A percentile compares a stretch with the other conserved stretches of the same genome.
phyloP scores from a whole-genome alignment of 805 yeast species.

The Lipomyces starkeyi region DNA sequence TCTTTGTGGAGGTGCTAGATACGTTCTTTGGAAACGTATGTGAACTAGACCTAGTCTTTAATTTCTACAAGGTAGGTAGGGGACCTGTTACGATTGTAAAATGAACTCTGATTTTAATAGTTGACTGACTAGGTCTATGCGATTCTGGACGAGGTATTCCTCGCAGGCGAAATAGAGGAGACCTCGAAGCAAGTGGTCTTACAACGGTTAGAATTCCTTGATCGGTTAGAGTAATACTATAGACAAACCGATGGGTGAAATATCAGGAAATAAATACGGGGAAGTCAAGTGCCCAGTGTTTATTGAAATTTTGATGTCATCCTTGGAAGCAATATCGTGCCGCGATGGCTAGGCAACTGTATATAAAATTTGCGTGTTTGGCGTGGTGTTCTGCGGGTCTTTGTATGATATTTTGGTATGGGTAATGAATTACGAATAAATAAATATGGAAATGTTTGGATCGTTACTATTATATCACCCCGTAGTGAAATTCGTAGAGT shows the following conservation, averaged over 20 bases:
- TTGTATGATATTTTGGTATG: not conserved
- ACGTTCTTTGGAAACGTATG: constrained; percentile 88
- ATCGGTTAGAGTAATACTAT: constrained; percentile 57
- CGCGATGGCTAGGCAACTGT: not conserved
- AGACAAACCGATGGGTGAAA: not conserved
- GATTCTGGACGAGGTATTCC: constrained; percentile 82
- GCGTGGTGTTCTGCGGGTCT: not conserved
- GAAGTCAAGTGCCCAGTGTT: not conserved
- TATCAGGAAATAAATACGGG: not conserved
- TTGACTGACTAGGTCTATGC: constrained; percentile 54
- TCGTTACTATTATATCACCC: not conserved
- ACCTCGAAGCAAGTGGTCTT: constrained; percentile 73
- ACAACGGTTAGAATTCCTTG: constrained; percentile 67
- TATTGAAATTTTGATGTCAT: not conserved
- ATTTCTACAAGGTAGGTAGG: constrained; percentile 67
- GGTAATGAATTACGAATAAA: not conserved
- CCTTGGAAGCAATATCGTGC: not conserved
- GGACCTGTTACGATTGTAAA: not conserved
- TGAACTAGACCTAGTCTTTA: constrained; percentile 90
- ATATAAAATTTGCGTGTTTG: not conserved
- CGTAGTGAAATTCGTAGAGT: not conserved
- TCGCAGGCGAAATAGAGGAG: constrained; percentile 91
- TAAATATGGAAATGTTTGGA: not conserved
- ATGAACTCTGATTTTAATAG: not conserved
- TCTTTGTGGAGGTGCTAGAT: constrained; percentile 88